Evolutionary conservation across 108 stramenopile species (phyloP).

Genomic region (Fragilaria radians): DNA sequence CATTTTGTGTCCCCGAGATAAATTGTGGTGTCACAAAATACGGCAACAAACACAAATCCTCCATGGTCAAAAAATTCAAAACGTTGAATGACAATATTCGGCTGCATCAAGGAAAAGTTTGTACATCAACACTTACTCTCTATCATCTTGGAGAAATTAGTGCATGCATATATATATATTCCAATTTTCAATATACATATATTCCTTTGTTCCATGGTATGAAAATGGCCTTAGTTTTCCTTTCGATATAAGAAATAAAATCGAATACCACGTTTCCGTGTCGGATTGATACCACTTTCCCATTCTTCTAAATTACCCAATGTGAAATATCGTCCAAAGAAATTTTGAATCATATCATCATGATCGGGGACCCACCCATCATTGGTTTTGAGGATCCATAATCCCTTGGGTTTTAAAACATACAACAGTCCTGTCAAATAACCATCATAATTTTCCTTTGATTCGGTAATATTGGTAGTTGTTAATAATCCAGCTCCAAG

Average conservation of each 20-base stretch:
- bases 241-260: slow-evolving; percentile 14
- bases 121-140: no score
- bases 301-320: slow-evolving; percentile 1
- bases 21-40: no score
- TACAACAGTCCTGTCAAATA: slow-evolving; percentile 2
- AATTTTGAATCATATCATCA: slow-evolving; percentile 1
- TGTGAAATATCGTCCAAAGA: not conserved
- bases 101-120: no score
- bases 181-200: no score
- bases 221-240: no score
- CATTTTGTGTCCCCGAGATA: no score
- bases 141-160: no score
- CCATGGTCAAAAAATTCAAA: no score
- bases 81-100: no score
- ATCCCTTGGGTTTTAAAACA: slow-evolving; percentile 2
- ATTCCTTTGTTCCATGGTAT: no score
- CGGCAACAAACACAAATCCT: no score
- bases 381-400: slow-evolving; percentile 7
- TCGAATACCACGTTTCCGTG: not conserved
- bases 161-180: no score
- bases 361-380: slow-evolving; percentile 4
- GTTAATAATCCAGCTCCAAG: slow-evolving; percentile 3
- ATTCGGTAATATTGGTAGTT: not conserved
- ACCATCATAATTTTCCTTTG: not conserved
- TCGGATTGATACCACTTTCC: not conserved